phyloP scores from a whole-genome alignment of 305 asterid genomes.

The Nicotiana rustica region DNA sequence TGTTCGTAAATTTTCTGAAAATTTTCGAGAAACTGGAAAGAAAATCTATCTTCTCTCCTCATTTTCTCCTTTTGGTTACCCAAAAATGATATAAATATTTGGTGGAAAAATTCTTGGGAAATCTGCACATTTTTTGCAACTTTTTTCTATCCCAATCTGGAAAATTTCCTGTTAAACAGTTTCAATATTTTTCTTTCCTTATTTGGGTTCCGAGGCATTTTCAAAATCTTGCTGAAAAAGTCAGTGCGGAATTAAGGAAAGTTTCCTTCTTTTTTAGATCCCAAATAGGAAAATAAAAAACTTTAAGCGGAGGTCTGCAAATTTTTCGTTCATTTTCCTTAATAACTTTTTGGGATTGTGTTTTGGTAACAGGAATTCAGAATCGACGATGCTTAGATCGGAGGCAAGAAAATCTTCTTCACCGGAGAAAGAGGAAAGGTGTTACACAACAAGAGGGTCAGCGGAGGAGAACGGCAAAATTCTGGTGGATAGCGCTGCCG shows the following conservation, averaged over 20 bases:
- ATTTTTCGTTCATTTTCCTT: not conserved
- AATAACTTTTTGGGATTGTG: conserved; percentile 18
- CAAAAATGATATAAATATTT: too few relatives aligned
- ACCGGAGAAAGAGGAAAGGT: conserved; percentile 52
- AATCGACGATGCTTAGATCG: conserved; percentile 19
- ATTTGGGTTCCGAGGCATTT: too few relatives aligned
- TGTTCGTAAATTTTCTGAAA: too few relatives aligned
- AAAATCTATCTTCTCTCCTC: too few relatives aligned
- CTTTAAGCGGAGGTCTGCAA: not conserved
- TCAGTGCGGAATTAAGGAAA: too few relatives aligned
- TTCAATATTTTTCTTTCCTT: not conserved
- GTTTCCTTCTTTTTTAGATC: too few relatives aligned
- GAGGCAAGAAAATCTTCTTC: conserved; percentile 44
- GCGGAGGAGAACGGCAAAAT: conserved; percentile 42
- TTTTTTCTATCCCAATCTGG: too few relatives aligned
- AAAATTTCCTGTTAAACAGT: not conserved
- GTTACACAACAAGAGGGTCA: conserved; percentile 52
- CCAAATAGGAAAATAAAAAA: not conserved
- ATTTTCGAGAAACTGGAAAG: too few relatives aligned
- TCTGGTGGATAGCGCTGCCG: not conserved
- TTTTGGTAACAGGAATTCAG: conserved; percentile 47
- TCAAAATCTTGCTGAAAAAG: too few relatives aligned
- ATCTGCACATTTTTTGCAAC: too few relatives aligned
- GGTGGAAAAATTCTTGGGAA: too few relatives aligned
- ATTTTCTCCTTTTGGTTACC: too few relatives aligned